These are phyloP conservation scores for Udeniomyces megalosporus DNA, from an alignment of 768 basidiomycete genomes.

Conservation along the genomic window DNA sequence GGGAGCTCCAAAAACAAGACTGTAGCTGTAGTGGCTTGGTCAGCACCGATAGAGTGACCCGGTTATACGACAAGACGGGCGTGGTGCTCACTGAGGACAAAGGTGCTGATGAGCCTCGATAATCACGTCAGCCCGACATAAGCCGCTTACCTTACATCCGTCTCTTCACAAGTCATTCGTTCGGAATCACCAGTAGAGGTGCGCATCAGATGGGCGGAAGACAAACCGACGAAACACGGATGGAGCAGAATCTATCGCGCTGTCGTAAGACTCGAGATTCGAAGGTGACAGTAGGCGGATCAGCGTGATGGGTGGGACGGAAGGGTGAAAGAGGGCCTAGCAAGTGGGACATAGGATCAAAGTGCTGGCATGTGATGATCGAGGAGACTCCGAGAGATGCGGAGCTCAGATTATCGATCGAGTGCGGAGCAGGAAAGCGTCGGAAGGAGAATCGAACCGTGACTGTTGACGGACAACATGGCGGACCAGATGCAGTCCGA, in stretches of 20 bases:
- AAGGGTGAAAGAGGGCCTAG: not conserved
- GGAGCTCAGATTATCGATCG: not conserved
- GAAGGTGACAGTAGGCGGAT: not conserved
- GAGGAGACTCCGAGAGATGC: not conserved
- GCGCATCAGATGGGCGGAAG: not conserved
- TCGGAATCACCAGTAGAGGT: not conserved
- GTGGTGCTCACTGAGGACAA: slow-evolving; percentile 7
- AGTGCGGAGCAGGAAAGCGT: not conserved
- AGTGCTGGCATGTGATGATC: not conserved
- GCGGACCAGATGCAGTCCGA: not conserved
- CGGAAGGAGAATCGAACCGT: slow-evolving; percentile 6
- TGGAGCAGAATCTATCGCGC: not conserved
- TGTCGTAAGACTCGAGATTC: not conserved
- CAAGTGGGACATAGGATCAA: slow-evolving; percentile 14
- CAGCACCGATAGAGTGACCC: not conserved
- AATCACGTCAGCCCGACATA: slow-evolving; percentile 12
- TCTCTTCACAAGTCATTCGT: slow-evolving; percentile 12
- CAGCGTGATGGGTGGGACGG: not conserved
- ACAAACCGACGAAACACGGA: not conserved
- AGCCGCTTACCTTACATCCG: slow-evolving; percentile 15
- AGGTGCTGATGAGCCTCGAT: slow-evolving; percentile 11
- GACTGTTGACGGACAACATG: slow-evolving; percentile 13
- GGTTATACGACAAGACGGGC: too few species aligned
- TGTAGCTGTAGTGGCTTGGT: not conserved
- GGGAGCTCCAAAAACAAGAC: not conserved